Evolutionary conservation across 139 green algal species (phyloP).

Genomic region (Chlorella sp.): DNA sequence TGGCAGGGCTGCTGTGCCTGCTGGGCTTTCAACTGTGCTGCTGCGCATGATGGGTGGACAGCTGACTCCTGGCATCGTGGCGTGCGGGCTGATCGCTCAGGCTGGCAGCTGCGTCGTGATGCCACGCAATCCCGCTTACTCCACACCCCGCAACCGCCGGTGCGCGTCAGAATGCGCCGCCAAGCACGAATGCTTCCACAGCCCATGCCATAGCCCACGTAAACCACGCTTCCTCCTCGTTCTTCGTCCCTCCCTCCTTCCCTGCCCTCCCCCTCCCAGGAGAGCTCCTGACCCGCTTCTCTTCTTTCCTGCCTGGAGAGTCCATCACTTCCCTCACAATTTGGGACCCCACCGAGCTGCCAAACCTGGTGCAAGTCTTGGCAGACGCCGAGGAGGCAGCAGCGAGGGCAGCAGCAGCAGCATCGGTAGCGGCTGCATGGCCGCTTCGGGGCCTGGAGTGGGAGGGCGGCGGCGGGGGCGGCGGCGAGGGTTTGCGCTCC

Average conservation of each 20-base stretch:
- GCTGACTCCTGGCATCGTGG: neutral
- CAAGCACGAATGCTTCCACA: too few species aligned
- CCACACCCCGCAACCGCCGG: too few species aligned
- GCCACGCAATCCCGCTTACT: neutral
- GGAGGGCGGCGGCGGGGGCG: neutral
- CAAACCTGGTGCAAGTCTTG: neutral
- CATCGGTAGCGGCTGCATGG: neutral
- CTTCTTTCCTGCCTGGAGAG: neutral
- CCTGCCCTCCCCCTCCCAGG: neutral
- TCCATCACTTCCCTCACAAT: constrained; percentile 1
- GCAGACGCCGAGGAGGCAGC: neutral
- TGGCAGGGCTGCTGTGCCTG: neutral
- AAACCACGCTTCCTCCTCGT: neutral
- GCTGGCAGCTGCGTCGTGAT: neutral
- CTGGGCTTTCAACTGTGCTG: neutral
- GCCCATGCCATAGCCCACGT: neutral
- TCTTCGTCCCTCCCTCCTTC: neutral
- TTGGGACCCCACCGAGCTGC: neutral
- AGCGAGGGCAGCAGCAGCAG: too few species aligned
- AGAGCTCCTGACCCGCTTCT: neutral
- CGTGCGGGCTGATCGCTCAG: neutral
- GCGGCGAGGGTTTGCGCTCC: neutral
- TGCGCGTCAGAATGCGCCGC: too few species aligned
- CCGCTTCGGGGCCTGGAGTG: neutral
- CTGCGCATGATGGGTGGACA: neutral